These are phyloP conservation scores for Musa schizocarpa DNA, from an alignment of 176 grass and related monocot species.

Conservation along the genomic window DNA sequence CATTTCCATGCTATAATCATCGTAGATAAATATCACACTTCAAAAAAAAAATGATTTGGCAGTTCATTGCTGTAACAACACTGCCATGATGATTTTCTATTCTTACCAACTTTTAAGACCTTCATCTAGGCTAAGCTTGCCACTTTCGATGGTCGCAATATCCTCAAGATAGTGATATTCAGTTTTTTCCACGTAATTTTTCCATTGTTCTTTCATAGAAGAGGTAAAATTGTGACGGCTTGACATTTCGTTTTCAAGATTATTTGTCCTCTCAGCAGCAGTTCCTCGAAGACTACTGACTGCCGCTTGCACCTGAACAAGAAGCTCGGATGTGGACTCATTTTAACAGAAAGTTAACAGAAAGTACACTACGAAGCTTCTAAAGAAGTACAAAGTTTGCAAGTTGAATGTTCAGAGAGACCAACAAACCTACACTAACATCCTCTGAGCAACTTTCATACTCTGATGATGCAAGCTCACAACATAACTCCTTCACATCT, in stretches of 20 bases:
- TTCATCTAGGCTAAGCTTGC: constrained; percentile 51
- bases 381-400: not conserved
- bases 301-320: constrained; percentile 83
- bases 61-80: not conserved
- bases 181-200: constrained; percentile 74
- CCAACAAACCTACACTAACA: no score
- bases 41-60: no score
- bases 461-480: not conserved
- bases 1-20: not conserved
- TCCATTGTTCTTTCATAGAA: constrained; percentile 60
- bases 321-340: constrained; percentile 6
- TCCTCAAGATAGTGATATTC: constrained; percentile 85
- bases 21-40: not conserved
- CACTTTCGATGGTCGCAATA: constrained; percentile 50
- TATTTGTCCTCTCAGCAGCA: constrained; percentile 49
- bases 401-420: no score
- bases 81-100: constrained; percentile 1
- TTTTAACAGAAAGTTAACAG: constrained; percentile 1
- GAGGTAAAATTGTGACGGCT: constrained; percentile 54
- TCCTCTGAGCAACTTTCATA: not conserved
- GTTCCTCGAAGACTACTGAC: constrained; percentile 60
- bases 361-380: not conserved
- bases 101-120: constrained; percentile 69
- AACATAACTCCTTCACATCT: not conserved
- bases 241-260: constrained; percentile 72